Base-by-base conservation (phyloP, 768 basidiomycete species). In the Boletus speciosus region DNA sequence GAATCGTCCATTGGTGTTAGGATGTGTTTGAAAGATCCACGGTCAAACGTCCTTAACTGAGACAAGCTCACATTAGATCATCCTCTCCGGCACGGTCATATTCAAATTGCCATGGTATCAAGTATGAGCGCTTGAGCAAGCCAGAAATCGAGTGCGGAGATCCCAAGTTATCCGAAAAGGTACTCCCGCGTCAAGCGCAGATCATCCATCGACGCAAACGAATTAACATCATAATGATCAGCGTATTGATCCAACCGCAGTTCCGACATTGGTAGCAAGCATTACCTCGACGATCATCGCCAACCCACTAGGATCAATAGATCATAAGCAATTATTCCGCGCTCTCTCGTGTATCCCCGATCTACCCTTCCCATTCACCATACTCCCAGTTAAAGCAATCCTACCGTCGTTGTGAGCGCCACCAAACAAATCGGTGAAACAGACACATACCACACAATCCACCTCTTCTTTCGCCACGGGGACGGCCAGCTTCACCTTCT, bases 371-470 rank as follows among this genome's bases (percentile, higher is more conserved):
- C 56, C 56, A 79, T 54, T 78, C 66, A 6, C 78, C 84, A 64
- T 74, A 88, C 53, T 88, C 83, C 88, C 88, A 89, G 59, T 75
- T 81, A 58, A 76, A 88, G 63, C 88, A 90, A 59, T 90, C 88
- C 86, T 88, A 44, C 19, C 16, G 49, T 47, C 34, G 16, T 21
- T 21, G 14, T 50, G 38, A 50, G 48, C 21, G 43, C 15, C 10
- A 42, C 27, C n/a, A 44, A 25, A 16, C 6, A 46, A 50, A 23
- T 15, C 6, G 48, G 29, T n/a, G 2, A 44, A 42, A 36, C 5
- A 37, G 41, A 19, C 3, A 76, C 83, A 54, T 60, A 88, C 86
- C 51, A 83, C 74, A 62, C 89, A 91, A 57, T 87, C 82, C 14
- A 77, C 74, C 61, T 88, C 80, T n/a, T 73, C 73, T 41, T 76